A percentile compares a stretch with the other conserved stretches of the same genome.
phyloP scores from a whole-genome alignment of 2,329 filamentous ascomycete species.

The Pezicula neosporulosa region DNA sequence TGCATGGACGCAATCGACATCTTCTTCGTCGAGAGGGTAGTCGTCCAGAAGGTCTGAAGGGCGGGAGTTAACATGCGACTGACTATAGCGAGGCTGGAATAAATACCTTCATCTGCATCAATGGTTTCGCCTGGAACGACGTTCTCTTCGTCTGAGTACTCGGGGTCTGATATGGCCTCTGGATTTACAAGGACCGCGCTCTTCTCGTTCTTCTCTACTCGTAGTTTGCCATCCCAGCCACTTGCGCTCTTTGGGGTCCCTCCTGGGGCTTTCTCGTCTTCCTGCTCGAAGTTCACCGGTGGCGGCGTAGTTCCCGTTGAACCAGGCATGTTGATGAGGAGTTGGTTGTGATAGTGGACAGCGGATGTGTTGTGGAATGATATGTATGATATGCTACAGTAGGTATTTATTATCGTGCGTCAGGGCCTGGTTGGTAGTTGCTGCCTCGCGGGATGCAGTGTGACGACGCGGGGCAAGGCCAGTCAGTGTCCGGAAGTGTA shows the following conservation, averaged over 20 bases:
- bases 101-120: slow-evolving; percentile 72
- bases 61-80: neutral
- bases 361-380: neutral
- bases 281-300: slow-evolving; percentile 4
- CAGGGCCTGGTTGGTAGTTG: no score
- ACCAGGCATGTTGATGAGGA: no score
- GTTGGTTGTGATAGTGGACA: neutral
- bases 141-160: slow-evolving; percentile 75
- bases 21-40: slow-evolving; percentile 60
- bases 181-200: slow-evolving; percentile 70
- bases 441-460: no score
- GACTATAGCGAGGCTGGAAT: slow-evolving; percentile 2
- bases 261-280: slow-evolving; percentile 17
- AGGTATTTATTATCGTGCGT: neutral
- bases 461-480: slow-evolving; percentile 1
- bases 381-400: no score
- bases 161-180: slow-evolving; percentile 78
- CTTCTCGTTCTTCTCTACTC: slow-evolving; percentile 69
- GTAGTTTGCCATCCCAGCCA: slow-evolving; percentile 82
- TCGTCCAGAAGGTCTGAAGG: slow-evolving; percentile 54
- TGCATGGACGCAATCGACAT: slow-evolving; percentile 88
- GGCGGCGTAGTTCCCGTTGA: neutral
- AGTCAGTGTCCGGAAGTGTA: no score
- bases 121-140: slow-evolving; percentile 71
- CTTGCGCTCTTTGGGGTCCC: slow-evolving; percentile 46